Conservation (phyloP, 1,284 basidiomycete genomes). For the Porogramme epimiltina region DNA sequence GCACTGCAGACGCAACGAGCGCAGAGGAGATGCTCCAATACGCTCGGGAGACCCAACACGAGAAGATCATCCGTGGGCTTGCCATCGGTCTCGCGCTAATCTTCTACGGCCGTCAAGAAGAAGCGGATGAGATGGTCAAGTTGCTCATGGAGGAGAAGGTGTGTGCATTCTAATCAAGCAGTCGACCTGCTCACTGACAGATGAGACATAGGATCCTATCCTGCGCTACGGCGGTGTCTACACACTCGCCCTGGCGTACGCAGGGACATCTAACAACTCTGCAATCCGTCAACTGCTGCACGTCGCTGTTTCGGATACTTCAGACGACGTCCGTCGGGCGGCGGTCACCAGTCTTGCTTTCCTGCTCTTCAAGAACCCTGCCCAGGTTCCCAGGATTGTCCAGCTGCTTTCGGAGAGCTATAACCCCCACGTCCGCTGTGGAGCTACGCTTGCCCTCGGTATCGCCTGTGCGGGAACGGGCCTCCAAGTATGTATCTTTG, state of each 20-base stretch:
- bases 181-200: background rate
- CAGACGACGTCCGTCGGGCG: conserved; percentile 92
- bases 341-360: conserved; percentile 95
- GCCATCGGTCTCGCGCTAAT: conserved; percentile 90
- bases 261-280: conserved; percentile 91
- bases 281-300: conserved; percentile 90
- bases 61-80: conserved; percentile 96
- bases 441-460: conserved; percentile 91
- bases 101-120: conserved; percentile 89
- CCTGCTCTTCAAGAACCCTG: conserved; percentile 92
- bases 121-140: conserved; percentile 81
- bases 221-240: conserved; percentile 96
- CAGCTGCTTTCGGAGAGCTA: conserved; percentile 96
- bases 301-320: conserved; percentile 95
- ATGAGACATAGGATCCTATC: conserved; percentile 77
- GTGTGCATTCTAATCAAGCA: conserved; percentile 10
- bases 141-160: conserved; percentile 86
- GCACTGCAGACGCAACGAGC: conserved; percentile 76
- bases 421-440: conserved; percentile 97
- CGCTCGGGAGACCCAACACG: conserved; percentile 94
- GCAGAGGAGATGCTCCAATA: conserved; percentile 94
- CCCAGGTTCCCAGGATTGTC: conserved; percentile 92
- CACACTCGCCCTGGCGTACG: conserved; percentile 91
- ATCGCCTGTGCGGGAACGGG: conserved; percentile 98
- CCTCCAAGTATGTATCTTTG: conserved; percentile 57